Conservation (phyloP, 495 filamentous ascomycete species). For the Aspergillus funiculosus region DNA sequence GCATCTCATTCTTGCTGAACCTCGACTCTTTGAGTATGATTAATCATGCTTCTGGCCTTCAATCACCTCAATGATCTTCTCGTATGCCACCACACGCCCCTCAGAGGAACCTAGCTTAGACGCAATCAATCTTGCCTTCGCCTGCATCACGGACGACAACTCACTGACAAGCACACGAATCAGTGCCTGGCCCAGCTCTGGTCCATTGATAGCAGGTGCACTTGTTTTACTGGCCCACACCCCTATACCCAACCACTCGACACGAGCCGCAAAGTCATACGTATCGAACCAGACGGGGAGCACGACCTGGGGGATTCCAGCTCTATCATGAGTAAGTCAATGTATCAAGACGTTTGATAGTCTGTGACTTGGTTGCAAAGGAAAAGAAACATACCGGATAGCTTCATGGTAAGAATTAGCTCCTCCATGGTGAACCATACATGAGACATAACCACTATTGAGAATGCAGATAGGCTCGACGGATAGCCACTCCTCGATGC, state of each 20-base stretch:
- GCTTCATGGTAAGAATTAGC: constrained; percentile 41
- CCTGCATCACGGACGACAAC: constrained; percentile 4
- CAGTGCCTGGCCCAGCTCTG: constrained; percentile 19
- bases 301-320: constrained; percentile 39
- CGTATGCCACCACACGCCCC: constrained; percentile 22
- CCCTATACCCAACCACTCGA: constrained; percentile 37
- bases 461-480: constrained; percentile 35
- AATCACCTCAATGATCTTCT: constrained; percentile 22
- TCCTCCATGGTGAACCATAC: constrained; percentile 42
- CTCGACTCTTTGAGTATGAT: no score
- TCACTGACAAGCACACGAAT: constrained; percentile 15
- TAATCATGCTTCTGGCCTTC: constrained; percentile 1
- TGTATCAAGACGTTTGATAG: no score
- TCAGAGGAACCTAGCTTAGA: constrained; percentile 11
- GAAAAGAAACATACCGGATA: constrained; percentile 25
- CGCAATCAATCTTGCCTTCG: constrained; percentile 14
- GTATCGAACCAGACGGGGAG: constrained; percentile 41
- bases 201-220: constrained; percentile 16
- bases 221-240: constrained; percentile 30
- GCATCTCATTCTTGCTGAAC: no score
- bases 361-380: background rate
- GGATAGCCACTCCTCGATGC: constrained; percentile 32
- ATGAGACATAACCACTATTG: constrained; percentile 28
- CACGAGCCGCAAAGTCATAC: constrained; percentile 35
- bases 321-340: constrained; percentile 20